These are phyloP conservation scores for Candida vaughaniae DNA, from an alignment of 805 yeast genomes.

Conservation along the genomic window DNA sequence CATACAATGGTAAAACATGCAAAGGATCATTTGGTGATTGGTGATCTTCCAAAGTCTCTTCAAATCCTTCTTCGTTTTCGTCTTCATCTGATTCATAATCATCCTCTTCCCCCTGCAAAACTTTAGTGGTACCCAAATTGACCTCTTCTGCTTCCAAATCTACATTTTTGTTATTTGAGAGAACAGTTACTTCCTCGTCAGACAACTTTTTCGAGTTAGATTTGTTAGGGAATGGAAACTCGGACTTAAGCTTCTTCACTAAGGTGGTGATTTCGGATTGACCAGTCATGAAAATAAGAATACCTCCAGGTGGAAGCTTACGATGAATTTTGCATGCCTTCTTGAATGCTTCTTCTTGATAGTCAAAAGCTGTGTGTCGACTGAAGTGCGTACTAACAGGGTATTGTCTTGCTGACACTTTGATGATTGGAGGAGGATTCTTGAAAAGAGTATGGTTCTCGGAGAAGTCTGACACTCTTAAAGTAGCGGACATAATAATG, in stretches of 20 bases:
- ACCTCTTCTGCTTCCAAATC: constrained; percentile 86
- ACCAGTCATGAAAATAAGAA: constrained; percentile 88
- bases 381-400: constrained; percentile 93
- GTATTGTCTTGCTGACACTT: constrained; percentile 89
- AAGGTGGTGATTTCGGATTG: constrained; percentile 83
- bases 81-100: constrained; percentile 54
- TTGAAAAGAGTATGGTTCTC: constrained; percentile 72
- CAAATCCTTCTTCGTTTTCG: constrained; percentile 64
- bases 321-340: constrained; percentile 87
- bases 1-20: constrained; percentile 88
- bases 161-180: constrained; percentile 44
- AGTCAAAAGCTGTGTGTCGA: constrained; percentile 72
- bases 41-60: constrained; percentile 68
- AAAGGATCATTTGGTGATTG: constrained; percentile 76
- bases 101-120: constrained; percentile 41
- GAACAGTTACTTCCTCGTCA: constrained; percentile 28
- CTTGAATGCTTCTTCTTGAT: constrained; percentile 80
- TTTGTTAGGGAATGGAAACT: constrained; percentile 53
- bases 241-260: constrained; percentile 65
- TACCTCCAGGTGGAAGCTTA: constrained; percentile 89
- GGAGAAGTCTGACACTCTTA: constrained; percentile 89
- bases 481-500: constrained; percentile 95
- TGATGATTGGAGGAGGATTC: constrained; percentile 79
- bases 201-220: constrained; percentile 17
- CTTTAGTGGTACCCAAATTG: constrained; percentile 57